These are phyloP conservation scores for Amanita pseudoporphyria DNA, from an alignment of 768 basidiomycete species.

Conservation along the genomic window DNA sequence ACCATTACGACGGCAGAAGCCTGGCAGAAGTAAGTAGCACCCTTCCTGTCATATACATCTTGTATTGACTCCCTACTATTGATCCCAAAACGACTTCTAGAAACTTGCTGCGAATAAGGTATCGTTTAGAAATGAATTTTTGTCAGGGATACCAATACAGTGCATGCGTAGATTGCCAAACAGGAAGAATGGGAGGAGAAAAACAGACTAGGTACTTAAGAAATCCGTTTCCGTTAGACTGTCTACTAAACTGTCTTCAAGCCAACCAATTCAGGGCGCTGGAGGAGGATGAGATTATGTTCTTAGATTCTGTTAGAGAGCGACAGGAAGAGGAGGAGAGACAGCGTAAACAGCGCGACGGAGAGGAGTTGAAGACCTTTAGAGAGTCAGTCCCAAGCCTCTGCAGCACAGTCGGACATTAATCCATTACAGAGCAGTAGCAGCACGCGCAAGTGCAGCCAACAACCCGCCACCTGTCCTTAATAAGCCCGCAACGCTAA, in stretches of 20 bases:
- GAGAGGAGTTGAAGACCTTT: conserved; percentile 70
- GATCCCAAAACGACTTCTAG: conserved; percentile 40
- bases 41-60: conserved; percentile 12
- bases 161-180: conserved; percentile 55
- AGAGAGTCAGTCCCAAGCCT: conserved; percentile 46
- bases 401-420: conserved; percentile 5
- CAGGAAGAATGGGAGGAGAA: conserved; percentile 94
- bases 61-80: conserved; percentile 39
- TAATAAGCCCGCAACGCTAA: conserved; percentile 20
- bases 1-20: conserved; percentile 75
- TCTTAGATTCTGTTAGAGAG: conserved; percentile 75
- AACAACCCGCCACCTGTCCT: conserved; percentile 34
- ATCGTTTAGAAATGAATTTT: conserved; percentile 15
- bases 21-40: conserved; percentile 68
- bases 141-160: conserved; percentile 8
- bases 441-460: conserved; percentile 50
- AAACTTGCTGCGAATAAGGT: conserved; percentile 89
- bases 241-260: conserved; percentile 17
- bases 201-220: conserved; percentile 53
- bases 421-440: conserved; percentile 40
- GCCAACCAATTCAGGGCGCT: conserved; percentile 86
- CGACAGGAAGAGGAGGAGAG: conserved; percentile 70
- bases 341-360: conserved; percentile 62
- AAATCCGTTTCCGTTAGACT: neutral
- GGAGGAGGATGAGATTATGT: conserved; percentile 87